A percentile compares a stretch with the other conserved stretches of the same genome.
Conservation (phyloP, 345 rosid genomes). For the Zanthoxylum bungeanum region DNA sequence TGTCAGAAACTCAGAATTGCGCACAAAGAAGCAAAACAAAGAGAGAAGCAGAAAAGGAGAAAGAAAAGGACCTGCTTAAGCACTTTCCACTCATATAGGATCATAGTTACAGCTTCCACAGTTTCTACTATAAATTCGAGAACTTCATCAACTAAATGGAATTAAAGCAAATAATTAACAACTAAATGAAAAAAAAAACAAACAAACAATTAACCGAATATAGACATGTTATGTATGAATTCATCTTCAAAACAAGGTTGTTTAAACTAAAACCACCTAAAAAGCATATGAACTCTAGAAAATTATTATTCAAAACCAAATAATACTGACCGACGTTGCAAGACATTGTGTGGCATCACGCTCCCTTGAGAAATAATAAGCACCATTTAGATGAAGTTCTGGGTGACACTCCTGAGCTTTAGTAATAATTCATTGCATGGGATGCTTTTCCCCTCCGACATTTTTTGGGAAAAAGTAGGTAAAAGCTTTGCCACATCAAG, state of each 20-base stretch:
- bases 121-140: neutral
- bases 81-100: neutral
- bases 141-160: neutral
- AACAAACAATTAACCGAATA: neutral
- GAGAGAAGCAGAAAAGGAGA: neutral
- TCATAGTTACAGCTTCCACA: neutral
- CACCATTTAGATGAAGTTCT: slow-evolving; percentile 3
- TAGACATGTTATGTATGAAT: neutral
- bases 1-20: neutral
- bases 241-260: neutral
- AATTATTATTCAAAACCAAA: neutral
- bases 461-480: slow-evolving; percentile 38
- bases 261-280: neutral
- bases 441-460: slow-evolving; percentile 19
- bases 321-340: neutral
- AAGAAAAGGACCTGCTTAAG: neutral
- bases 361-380: slow-evolving; percentile 10
- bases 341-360: neutral
- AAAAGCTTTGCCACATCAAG: slow-evolving; percentile 30
- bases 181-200: neutral
- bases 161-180: neutral
- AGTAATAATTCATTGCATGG: slow-evolving; percentile 31
- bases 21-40: neutral
- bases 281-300: neutral
- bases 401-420: slow-evolving; percentile 23